phyloP scores from a whole-genome alignment of 176 grass and related monocot genomes.

The Eremochloa ophiuroides region DNA sequence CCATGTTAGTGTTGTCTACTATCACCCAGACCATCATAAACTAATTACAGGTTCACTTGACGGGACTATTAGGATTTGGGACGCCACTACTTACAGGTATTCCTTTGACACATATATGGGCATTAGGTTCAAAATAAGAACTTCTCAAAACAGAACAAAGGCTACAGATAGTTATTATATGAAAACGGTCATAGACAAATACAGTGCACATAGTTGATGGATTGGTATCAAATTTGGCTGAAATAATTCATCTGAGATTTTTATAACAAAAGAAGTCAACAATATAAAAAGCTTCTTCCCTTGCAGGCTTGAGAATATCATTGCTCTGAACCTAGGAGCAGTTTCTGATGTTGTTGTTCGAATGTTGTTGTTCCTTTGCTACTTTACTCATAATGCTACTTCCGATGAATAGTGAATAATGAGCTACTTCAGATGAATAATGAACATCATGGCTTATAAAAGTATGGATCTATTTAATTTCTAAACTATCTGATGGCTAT shows the following conservation, averaged over 20 bases:
- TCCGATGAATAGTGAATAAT: no score
- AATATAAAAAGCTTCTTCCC: background rate
- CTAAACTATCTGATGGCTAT: no score
- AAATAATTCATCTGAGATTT: background rate
- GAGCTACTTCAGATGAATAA: background rate
- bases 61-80: constrained; percentile 52
- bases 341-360: constrained; percentile 49
- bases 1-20: constrained; percentile 43
- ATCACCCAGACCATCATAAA: constrained; percentile 53
- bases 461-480: no score
- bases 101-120: background rate
- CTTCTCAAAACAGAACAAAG: background rate
- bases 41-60: constrained; percentile 59
- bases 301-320: constrained; percentile 56
- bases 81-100: constrained; percentile 51
- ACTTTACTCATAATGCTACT: no score
- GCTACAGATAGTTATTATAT: no score
- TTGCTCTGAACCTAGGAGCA: constrained; percentile 49
- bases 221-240: background rate
- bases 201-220: no score
- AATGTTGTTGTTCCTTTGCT: background rate
- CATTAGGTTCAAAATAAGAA: background rate
- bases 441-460: background rate
- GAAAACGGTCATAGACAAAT: background rate
- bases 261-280: background rate